Conservation (phyloP, 441 rosid species). For the Euphorbia corollata region DNA sequence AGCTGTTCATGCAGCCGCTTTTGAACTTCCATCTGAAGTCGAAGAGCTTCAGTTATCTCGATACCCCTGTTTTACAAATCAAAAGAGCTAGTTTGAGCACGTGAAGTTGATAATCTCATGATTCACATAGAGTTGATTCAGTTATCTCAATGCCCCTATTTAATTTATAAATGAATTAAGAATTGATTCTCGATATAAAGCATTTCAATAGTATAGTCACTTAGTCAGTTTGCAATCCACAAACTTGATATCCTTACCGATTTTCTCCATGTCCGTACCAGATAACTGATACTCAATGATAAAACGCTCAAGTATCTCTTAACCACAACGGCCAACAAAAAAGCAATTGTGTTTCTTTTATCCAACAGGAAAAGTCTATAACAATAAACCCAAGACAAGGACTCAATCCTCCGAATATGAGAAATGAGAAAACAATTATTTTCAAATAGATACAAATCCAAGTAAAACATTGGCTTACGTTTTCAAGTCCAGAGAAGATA, state of each 20-base stretch:
- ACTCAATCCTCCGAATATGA: no score
- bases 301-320: neutral
- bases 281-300: neutral
- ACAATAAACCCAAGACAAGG: no score
- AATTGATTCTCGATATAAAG: no score
- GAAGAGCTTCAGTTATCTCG: constrained; percentile 81
- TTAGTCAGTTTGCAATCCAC: neutral
- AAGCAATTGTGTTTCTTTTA: neutral
- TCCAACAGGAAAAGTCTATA: no score
- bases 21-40: constrained; percentile 94
- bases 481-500: constrained; percentile 67
- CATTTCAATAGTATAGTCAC: neutral
- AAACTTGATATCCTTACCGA: neutral
- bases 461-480: constrained; percentile 36
- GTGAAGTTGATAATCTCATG: no score
- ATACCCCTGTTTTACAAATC: constrained; percentile 44
- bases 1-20: constrained; percentile 89
- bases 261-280: neutral
- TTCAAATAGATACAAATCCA: neutral
- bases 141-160: no score
- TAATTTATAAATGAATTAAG: no score
- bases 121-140: no score
- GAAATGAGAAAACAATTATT: no score
- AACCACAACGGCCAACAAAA: neutral
- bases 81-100: constrained; percentile 10